A percentile compares a stretch with the other conserved stretches of the same genome.
These are phyloP conservation scores for Cercophora newfieldiana DNA, from an alignment of 495 filamentous ascomycete species.

Conservation along the genomic window DNA sequence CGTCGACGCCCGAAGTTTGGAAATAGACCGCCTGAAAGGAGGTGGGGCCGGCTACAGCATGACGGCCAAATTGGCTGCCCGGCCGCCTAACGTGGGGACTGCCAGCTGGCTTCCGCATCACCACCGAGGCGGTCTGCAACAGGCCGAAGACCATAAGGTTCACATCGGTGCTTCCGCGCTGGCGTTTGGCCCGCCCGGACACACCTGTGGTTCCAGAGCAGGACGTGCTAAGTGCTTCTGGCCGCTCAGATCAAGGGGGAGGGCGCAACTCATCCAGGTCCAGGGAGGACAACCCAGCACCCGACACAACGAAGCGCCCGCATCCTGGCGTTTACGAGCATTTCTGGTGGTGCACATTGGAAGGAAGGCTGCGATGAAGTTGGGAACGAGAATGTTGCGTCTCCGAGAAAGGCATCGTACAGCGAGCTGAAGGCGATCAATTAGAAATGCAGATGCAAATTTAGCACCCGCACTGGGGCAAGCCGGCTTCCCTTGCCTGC, in stretches of 20 bases:
- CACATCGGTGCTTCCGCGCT: constrained; percentile 12
- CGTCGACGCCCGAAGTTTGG: constrained; percentile 22
- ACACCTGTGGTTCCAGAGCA: neutral
- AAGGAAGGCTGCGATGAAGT: neutral
- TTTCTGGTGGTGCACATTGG: neutral
- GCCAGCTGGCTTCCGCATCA: constrained; percentile 1
- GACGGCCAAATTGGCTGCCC: constrained; percentile 8
- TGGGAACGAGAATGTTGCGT: constrained; percentile 5
- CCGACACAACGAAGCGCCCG: constrained; percentile 25
- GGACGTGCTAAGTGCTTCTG: neutral
- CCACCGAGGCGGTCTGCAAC: neutral
- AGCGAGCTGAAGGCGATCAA: constrained; percentile 29
- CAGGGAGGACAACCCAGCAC: neutral
- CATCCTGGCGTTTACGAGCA: neutral
- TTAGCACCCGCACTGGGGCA: constrained; percentile 21
- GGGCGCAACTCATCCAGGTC: constrained; percentile 4
- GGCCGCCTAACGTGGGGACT: neutral
- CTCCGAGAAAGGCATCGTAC: constrained; percentile 19
- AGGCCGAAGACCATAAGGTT: constrained; percentile 2
- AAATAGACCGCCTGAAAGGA: constrained; percentile 23
- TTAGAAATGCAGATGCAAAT: constrained; percentile 27
- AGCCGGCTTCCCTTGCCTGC: constrained; percentile 15
- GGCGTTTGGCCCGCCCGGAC: constrained; percentile 16
- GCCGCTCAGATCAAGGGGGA: neutral
- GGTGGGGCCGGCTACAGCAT: constrained; percentile 4